phyloP scores from a whole-genome alignment of 2,329 filamentous ascomycete species.

The Dactylellina cionopaga region DNA sequence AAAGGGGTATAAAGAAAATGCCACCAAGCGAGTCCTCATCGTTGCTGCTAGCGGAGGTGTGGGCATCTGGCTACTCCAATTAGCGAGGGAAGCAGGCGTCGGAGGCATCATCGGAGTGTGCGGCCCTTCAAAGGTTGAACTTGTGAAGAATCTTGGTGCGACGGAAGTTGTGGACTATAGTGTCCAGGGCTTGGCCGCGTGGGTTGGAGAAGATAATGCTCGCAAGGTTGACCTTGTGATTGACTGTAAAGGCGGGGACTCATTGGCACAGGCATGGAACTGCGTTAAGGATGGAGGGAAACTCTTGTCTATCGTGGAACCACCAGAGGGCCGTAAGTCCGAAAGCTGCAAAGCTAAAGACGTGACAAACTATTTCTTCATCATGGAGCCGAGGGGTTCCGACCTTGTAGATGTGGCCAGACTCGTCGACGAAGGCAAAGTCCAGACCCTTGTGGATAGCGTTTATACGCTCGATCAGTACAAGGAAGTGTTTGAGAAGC shows the following conservation, averaged over 20 bases:
- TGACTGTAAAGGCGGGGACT: conserved; percentile 61
- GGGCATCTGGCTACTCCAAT: conserved; percentile 62
- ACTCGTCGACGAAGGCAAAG: conserved; percentile 59
- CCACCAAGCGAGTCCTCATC: conserved; percentile 60
- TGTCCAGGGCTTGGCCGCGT: conserved; percentile 57
- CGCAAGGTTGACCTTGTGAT: conserved; percentile 60
- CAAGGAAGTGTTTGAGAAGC: conserved; percentile 60
- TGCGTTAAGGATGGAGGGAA: conserved; percentile 60
- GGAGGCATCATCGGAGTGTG: conserved; percentile 60
- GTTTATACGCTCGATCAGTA: conserved; percentile 61
- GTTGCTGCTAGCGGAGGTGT: conserved; percentile 62
- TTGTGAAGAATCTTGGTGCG: conserved; percentile 59
- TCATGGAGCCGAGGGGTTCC: conserved; percentile 60
- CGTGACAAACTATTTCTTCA: conserved; percentile 59
- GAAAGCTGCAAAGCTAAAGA: conserved; percentile 57
- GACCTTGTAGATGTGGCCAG: conserved; percentile 60
- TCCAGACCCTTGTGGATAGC: conserved; percentile 61
- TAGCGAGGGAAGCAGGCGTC: conserved; percentile 60
- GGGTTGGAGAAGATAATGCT: conserved; percentile 57
- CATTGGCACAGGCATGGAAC: conserved; percentile 59
- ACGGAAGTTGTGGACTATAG: conserved; percentile 61
- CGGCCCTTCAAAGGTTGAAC: conserved; percentile 57
- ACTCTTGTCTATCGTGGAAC: conserved; percentile 59
- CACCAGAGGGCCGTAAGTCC: conserved; percentile 59
- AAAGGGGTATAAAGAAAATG: conserved; percentile 57